Percentiles rank a stretch among this genome's conserved stretches.
These are phyloP conservation scores for Ballota nigra DNA, from an alignment of 257 asterid species.

Conservation along the genomic window DNA sequence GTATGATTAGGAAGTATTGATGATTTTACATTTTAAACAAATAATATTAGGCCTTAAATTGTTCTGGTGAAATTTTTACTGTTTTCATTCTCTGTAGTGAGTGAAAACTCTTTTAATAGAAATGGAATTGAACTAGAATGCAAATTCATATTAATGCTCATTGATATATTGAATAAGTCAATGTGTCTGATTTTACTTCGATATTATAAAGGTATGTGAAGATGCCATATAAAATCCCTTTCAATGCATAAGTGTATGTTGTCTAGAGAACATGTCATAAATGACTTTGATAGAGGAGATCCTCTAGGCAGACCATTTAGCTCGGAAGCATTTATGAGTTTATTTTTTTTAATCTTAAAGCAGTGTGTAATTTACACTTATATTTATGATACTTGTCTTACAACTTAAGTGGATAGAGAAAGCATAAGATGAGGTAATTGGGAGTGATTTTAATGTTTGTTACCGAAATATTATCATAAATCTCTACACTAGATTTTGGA, in stretches of 20 bases:
- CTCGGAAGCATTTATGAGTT: background rate
- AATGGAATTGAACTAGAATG: background rate
- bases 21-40: background rate
- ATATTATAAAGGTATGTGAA: slow-evolving; percentile 40
- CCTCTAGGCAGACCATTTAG: slow-evolving; percentile 35
- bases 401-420: background rate
- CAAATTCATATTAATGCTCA: background rate
- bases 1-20: slow-evolving; percentile 3
- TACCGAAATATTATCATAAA: too few species aligned
- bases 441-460: too few species aligned
- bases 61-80: background rate
- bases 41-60: slow-evolving; percentile 7
- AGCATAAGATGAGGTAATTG: too few species aligned
- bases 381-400: background rate
- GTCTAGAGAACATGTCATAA: slow-evolving; percentile 51
- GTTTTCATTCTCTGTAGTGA: background rate
- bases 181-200: slow-evolving; percentile 31
- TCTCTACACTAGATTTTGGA: too few species aligned
- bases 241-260: slow-evolving; percentile 66
- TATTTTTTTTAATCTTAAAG: background rate
- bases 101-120: background rate
- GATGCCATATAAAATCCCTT: slow-evolving; percentile 42
- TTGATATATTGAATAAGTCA: slow-evolving; percentile 15
- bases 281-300: slow-evolving; percentile 43
- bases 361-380: background rate